Percentiles rank a stretch among this genome's conserved stretches.
Evolutionary conservation across 2,329 filamentous ascomycete genomes (phyloP).

Genomic region (Aquanectria penicillioides): DNA sequence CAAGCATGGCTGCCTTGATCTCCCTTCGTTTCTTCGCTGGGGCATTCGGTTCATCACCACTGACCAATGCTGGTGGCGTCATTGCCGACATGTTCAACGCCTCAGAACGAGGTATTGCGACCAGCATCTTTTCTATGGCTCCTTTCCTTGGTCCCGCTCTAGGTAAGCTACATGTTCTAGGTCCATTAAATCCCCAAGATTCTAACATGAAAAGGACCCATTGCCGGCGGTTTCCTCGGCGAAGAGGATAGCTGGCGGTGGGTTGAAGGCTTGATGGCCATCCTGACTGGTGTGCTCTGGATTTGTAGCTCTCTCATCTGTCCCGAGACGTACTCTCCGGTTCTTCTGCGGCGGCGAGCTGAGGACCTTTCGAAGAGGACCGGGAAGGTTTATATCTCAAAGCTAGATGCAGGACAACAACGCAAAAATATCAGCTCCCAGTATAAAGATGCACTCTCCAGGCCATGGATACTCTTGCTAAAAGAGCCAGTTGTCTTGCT

Average conservation of each 20-base stretch:
- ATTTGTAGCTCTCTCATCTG: not conserved
- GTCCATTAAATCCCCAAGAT: not conserved
- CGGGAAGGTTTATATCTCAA: constrained; percentile 7
- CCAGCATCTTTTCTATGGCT: constrained; percentile 11
- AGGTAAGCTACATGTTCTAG: not conserved
- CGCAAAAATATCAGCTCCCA: not conserved
- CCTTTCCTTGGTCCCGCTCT: not conserved
- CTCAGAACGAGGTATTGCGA: not conserved
- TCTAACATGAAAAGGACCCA: not conserved
- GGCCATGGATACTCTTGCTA: constrained; percentile 7
- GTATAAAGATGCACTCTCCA: not conserved
- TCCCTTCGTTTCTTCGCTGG: constrained; percentile 9
- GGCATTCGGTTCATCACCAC: constrained; percentile 4
- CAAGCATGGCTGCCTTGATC: not conserved
- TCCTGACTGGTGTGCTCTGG: constrained; percentile 4
- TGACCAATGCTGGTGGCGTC: constrained; percentile 1
- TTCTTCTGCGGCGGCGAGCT: not conserved
- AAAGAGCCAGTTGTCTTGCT: constrained; percentile 7
- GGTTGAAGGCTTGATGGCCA: constrained; percentile 5
- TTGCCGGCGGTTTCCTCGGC: constrained; percentile 6
- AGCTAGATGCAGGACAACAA: not conserved
- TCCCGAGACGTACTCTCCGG: constrained; percentile 4
- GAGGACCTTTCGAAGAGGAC: not conserved
- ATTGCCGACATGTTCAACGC: constrained; percentile 5
- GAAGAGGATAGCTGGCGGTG: constrained; percentile 6